Percentiles rank a stretch among this genome's conserved stretches.
phyloP scores from a whole-genome alignment of 805 yeast species.

The Pichia deserticola region DNA sequence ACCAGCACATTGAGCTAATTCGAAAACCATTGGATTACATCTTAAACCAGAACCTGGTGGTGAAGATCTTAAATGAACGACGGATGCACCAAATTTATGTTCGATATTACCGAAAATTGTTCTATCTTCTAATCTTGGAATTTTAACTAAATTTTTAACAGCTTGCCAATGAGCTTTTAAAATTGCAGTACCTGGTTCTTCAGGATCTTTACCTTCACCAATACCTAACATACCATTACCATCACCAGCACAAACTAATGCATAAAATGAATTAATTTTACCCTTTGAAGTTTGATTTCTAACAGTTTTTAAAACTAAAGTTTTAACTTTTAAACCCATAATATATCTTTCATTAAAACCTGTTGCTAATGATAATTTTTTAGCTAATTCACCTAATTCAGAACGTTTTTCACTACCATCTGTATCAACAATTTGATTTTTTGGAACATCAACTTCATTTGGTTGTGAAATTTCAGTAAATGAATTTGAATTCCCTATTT shows the following conservation, averaged over 20 bases:
- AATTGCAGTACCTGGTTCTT: conserved; percentile 66
- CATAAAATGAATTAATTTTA: conserved; percentile 74
- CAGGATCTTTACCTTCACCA: conserved; percentile 89
- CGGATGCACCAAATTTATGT: conserved; percentile 80
- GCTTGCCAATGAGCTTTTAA: conserved; percentile 91
- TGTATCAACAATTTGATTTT: conserved; percentile 16
- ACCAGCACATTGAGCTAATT: conserved; percentile 88
- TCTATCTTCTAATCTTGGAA: conserved; percentile 86
- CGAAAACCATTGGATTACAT: conserved; percentile 83
- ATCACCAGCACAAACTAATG: conserved; percentile 87
- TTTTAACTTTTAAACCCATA: conserved; percentile 52
- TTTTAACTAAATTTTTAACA: conserved; percentile 68
- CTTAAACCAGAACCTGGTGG: conserved; percentile 92
- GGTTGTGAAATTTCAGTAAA: conserved; percentile 22
- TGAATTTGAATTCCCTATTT: conserved; percentile 22
- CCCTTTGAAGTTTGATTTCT: conserved; percentile 91
- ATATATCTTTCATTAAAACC: conserved; percentile 61
- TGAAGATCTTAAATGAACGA: conserved; percentile 73
- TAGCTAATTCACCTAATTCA: conserved; percentile 35
- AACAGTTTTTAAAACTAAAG: conserved; percentile 69
- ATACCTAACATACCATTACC: conserved; percentile 88
- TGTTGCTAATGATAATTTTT: conserved; percentile 52
- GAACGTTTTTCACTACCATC: conserved; percentile 18
- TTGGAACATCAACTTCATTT: conserved; percentile 19
- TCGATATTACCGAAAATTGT: conserved; percentile 82